Conservation (phyloP, 75 land plant genomes). For the Larix kaempferi region DNA sequence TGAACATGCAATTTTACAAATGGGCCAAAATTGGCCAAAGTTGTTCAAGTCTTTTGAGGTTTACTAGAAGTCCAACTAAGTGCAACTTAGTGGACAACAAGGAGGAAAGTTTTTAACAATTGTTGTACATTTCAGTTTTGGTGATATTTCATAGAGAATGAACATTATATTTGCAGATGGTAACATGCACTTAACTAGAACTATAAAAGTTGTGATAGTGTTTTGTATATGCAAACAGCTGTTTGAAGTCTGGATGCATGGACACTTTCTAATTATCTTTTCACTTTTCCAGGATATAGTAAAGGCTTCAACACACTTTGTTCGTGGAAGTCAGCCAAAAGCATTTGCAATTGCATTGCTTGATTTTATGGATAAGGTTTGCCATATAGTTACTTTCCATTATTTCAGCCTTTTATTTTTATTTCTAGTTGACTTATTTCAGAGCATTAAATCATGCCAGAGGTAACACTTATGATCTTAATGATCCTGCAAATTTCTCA, state of each 20-base stretch:
- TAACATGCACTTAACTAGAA: not conserved
- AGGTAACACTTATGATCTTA: not conserved
- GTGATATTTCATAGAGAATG: not conserved
- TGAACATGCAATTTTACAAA: too few species aligned
- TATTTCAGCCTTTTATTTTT: not conserved
- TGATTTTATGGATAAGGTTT: constrained; percentile 74
- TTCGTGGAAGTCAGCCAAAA: constrained; percentile 58
- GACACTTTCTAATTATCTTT: not conserved
- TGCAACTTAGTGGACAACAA: too few species aligned
- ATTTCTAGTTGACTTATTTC: not conserved
- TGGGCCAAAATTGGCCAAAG: too few species aligned
- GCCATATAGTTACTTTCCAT: not conserved
- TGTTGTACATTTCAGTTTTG: not conserved
- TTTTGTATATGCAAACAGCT: not conserved
- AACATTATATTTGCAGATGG: not conserved
- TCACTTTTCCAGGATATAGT: constrained; percentile 60
- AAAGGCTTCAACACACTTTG: constrained; percentile 70
- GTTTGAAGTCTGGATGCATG: not conserved
- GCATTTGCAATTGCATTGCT: constrained; percentile 61
- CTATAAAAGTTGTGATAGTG: not conserved
- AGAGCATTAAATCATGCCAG: not conserved
- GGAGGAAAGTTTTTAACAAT: not conserved
- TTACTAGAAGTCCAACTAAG: too few species aligned
- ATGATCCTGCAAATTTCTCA: not conserved
- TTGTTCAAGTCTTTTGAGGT: too few species aligned